Conservation (phyloP, 495 filamentous ascomycete genomes). For the Massariosphaeria phaeospora region DNA sequence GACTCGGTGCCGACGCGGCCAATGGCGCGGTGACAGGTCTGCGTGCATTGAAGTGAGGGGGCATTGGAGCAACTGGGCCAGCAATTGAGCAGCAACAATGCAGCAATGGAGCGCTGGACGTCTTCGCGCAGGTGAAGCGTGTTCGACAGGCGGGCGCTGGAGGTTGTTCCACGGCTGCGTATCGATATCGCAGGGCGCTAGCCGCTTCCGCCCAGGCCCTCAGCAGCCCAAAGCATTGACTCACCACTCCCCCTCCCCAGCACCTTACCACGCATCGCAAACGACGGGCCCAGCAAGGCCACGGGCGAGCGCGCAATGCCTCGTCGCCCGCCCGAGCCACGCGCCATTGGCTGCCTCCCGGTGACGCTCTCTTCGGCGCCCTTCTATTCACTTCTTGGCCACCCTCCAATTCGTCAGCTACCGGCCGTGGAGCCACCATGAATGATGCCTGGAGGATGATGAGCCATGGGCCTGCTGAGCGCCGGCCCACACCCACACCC, state of each 20-base stretch:
- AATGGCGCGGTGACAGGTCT: slow-evolving; percentile 17
- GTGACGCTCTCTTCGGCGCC: slow-evolving; percentile 13
- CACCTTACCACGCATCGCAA: no score
- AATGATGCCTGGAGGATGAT: slow-evolving; percentile 27
- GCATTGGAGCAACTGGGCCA: background rate
- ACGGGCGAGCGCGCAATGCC: background rate
- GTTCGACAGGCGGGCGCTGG: background rate
- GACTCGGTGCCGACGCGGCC: slow-evolving; percentile 1
- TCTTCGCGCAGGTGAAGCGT: no score
- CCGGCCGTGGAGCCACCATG: slow-evolving; percentile 30
- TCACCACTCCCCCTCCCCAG: slow-evolving; percentile 18
- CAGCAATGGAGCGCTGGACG: background rate
- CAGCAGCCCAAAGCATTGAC: slow-evolving; percentile 5
- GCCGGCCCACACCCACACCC: slow-evolving; percentile 15
- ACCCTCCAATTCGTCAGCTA: slow-evolving; percentile 33
- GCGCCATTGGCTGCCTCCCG: slow-evolving; percentile 15
- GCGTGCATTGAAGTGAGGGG: slow-evolving; percentile 1
- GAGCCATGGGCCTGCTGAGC: background rate
- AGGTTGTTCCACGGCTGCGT: background rate
- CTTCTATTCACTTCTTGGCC: slow-evolving; percentile 33
- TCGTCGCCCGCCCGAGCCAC: background rate
- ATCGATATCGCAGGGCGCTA: background rate
- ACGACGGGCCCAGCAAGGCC: slow-evolving; percentile 1
- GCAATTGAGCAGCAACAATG: background rate
- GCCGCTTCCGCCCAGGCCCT: background rate